Percentiles rank a stretch among this genome's conserved stretches.
phyloP scores from a whole-genome alignment of 495 filamentous ascomycete species.

The Astrothelium subdiscretum region DNA sequence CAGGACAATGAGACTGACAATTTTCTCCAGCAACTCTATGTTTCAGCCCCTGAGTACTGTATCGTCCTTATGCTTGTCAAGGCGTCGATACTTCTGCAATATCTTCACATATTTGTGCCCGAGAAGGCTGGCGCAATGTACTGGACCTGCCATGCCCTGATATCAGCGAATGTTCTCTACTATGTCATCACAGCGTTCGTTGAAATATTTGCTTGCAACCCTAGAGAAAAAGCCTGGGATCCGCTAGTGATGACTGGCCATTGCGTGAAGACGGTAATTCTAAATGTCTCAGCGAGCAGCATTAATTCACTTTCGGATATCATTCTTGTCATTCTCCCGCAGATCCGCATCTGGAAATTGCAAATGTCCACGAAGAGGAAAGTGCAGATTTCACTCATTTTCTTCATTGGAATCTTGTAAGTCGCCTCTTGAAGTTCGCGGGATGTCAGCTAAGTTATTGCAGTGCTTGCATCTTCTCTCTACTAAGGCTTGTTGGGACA shows the following conservation, averaged over 20 bases:
- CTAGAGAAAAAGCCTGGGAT: constrained; percentile 2
- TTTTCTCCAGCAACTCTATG: too few species aligned
- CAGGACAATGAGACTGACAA: too few species aligned
- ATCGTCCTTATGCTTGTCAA: too few species aligned
- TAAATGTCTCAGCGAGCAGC: background rate
- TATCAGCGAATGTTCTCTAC: constrained; percentile 1
- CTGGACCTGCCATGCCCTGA: background rate
- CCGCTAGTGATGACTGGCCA: background rate
- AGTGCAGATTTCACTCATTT: background rate
- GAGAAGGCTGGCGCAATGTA: too few species aligned
- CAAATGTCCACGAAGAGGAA: background rate
- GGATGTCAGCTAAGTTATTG: too few species aligned
- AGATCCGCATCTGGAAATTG: constrained; percentile 4
- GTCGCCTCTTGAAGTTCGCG: too few species aligned
- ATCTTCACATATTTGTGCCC: too few species aligned
- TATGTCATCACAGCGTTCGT: constrained; percentile 1
- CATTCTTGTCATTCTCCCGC: background rate
- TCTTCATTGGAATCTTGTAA: background rate
- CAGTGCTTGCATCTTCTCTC: background rate
- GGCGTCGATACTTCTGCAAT: too few species aligned
- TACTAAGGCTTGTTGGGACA: background rate
- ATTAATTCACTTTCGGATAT: background rate
- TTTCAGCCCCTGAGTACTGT: too few species aligned
- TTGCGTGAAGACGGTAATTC: background rate
- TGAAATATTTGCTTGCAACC: constrained; percentile 6